Percentiles rank a stretch among this genome's conserved stretches.
phyloP scores from a whole-genome alignment of 192 early-diverging fungal species.

The Coemansia sp. region DNA sequence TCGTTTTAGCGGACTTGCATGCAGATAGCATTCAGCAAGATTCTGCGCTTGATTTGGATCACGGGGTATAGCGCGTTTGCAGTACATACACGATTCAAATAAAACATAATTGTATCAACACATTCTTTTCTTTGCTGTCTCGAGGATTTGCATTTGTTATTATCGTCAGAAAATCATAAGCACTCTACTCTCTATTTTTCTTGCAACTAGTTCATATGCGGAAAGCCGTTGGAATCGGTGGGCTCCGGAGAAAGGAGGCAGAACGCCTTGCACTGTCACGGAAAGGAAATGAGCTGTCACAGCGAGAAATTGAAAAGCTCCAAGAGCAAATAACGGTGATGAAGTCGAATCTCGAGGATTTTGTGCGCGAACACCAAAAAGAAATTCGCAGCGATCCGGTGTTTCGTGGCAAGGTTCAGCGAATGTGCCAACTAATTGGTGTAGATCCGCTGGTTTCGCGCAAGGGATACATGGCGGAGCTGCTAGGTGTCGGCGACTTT shows the following conservation, averaged over 20 bases:
- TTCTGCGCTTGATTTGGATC: no score
- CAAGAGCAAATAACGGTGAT: constrained; percentile 69
- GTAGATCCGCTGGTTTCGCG: constrained; percentile 96
- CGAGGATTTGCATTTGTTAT: no score
- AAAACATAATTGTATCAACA: no score
- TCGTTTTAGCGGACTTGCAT: no score
- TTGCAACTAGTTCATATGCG: constrained; percentile 28
- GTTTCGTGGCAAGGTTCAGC: constrained; percentile 87
- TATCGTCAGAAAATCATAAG: not conserved
- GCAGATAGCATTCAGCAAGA: no score
- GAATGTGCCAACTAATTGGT: constrained; percentile 90
- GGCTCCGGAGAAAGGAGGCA: constrained; percentile 56
- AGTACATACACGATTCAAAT: no score
- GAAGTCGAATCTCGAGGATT: constrained; percentile 80
- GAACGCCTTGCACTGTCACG: constrained; percentile 44
- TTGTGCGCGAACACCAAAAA: constrained; percentile 80
- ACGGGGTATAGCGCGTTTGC: no score
- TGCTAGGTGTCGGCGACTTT: constrained; percentile 95
- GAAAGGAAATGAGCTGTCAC: constrained; percentile 47
- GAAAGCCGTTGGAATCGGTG: constrained; percentile 56
- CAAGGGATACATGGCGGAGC: constrained; percentile 94
- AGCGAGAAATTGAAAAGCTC: constrained; percentile 61
- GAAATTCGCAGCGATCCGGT: constrained; percentile 85
- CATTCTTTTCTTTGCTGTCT: no score
- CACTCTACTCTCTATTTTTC: not conserved